Conservation (phyloP, 441 rosid genomes). For the Adansonia madagascariensis region DNA sequence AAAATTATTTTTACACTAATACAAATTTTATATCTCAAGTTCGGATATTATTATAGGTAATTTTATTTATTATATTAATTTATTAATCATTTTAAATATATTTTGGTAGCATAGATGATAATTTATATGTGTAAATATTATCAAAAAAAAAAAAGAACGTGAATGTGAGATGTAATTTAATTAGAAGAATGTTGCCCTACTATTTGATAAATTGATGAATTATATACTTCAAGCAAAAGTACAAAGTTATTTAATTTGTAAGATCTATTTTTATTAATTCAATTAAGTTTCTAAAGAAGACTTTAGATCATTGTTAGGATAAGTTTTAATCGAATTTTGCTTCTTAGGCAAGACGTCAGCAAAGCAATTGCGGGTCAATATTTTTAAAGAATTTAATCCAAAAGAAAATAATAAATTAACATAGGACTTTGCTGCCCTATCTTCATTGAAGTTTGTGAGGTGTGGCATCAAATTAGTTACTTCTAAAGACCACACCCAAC, state of each 20-base stretch:
- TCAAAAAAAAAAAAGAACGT: too few species aligned
- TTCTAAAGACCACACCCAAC: neutral
- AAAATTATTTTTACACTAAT: too few species aligned
- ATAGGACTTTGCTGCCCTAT: neutral
- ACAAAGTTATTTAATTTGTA: neutral
- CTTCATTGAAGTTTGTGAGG: neutral
- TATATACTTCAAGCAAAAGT: neutral
- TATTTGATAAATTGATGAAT: too few species aligned
- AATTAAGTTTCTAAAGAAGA: neutral
- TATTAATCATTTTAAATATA: too few species aligned
- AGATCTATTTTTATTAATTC: neutral
- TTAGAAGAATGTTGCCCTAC: too few species aligned
- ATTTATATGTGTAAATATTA: too few species aligned
- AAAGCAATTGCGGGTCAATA: constrained; percentile 6
- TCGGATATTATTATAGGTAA: too few species aligned
- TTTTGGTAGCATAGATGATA: too few species aligned
- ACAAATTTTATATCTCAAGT: too few species aligned
- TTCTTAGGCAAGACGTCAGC: neutral
- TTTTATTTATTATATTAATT: too few species aligned
- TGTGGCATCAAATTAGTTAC: neutral
- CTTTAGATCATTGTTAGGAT: too few species aligned
- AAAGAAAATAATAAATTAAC: neutral
- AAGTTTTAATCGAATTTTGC: neutral
- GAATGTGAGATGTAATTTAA: too few species aligned
- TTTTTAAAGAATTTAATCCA: neutral